Evolutionary conservation across 129 eudicot species (phyloP).

Genomic region (Centella asiatica): DNA sequence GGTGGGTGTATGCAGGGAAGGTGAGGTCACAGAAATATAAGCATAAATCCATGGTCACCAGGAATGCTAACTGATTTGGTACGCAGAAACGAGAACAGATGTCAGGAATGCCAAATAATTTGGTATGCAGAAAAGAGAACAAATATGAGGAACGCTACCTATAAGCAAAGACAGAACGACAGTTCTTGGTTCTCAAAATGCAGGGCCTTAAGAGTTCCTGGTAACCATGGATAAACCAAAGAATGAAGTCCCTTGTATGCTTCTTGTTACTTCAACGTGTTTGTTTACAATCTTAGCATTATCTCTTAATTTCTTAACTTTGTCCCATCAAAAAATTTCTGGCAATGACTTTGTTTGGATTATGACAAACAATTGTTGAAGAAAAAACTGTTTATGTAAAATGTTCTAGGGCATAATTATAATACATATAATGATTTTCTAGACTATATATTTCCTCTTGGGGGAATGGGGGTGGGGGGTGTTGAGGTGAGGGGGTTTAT

Average conservation of each 20-base stretch:
- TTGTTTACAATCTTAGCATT: constrained; percentile 1
- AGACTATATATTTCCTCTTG: too few relatives aligned
- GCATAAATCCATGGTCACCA: not conserved
- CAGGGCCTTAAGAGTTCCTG: too few relatives aligned
- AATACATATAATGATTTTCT: not conserved
- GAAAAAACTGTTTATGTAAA: not conserved
- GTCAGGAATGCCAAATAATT: too few relatives aligned
- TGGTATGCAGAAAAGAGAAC: too few relatives aligned
- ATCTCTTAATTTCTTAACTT: constrained; percentile 1
- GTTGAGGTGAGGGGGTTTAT: too few relatives aligned
- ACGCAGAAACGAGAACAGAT: too few relatives aligned
- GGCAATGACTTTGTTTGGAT: not conserved
- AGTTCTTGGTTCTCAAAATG: too few relatives aligned
- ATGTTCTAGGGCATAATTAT: not conserved
- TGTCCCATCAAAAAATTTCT: not conserved
- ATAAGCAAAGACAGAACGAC: too few relatives aligned
- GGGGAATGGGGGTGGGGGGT: too few relatives aligned
- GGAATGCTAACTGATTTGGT: too few relatives aligned
- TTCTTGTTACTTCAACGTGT: not conserved
- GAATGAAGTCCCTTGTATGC: not conserved
- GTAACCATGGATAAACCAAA: not conserved
- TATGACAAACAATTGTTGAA: not conserved
- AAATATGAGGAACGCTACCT: too few relatives aligned
- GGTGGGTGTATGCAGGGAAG: constrained; percentile 61
- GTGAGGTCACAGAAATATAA: constrained; percentile 38